These are phyloP conservation scores for Amaranthus cruentus DNA, from an alignment of 148 eudicot species.

Conservation along the genomic window DNA sequence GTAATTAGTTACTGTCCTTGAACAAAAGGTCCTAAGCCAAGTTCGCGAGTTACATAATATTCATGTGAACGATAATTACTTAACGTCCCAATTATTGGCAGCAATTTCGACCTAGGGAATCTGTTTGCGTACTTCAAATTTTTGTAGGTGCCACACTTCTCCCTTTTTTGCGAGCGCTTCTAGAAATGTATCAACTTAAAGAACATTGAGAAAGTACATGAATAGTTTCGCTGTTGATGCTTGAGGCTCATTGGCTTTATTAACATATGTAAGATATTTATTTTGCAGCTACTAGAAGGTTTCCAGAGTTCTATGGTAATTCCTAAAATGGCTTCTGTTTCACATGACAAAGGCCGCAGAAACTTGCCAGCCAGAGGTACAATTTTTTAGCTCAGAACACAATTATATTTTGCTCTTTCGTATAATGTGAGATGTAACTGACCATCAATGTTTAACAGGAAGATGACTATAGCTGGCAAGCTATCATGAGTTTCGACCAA, in stretches of 20 bases:
- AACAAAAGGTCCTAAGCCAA: no score
- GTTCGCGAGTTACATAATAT: background rate
- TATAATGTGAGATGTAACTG: background rate
- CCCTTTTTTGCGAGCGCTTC: no score
- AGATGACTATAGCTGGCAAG: slow-evolving; percentile 8
- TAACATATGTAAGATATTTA: background rate
- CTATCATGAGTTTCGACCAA: slow-evolving; percentile 7
- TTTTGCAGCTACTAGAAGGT: slow-evolving; percentile 75
- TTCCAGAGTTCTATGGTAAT: slow-evolving; percentile 69
- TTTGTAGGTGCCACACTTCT: no score
- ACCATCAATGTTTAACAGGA: slow-evolving; percentile 17
- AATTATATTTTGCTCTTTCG: background rate
- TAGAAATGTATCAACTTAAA: no score
- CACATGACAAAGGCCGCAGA: slow-evolving; percentile 59
- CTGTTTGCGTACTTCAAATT: no score
- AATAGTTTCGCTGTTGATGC: background rate
- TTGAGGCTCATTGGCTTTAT: background rate
- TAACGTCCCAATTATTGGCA: background rate
- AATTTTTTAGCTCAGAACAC: background rate
- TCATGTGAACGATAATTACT: background rate
- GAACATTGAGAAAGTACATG: background rate
- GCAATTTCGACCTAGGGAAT: background rate
- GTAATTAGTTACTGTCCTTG: no score
- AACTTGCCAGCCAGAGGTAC: slow-evolving; percentile 42
- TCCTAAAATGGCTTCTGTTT: slow-evolving; percentile 60